phyloP scores from a whole-genome alignment of 2,329 filamentous ascomycete species.

The Colletotrichum sp. region DNA sequence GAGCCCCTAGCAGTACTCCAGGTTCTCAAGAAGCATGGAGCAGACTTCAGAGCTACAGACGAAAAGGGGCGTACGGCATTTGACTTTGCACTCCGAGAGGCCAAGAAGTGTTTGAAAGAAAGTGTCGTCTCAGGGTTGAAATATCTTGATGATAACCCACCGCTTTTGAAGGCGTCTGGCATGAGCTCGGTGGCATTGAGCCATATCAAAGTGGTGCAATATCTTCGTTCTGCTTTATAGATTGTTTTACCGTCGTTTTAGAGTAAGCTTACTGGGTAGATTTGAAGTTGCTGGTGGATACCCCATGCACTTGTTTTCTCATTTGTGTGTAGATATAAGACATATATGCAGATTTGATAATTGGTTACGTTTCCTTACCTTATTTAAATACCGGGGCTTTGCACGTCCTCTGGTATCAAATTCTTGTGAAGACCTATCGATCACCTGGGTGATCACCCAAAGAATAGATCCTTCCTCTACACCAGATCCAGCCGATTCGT shows the following conservation, averaged over 20 bases:
- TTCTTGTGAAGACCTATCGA: no score
- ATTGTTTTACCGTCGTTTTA: no score
- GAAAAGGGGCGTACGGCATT: background rate
- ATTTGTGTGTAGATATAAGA: no score
- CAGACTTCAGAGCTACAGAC: background rate
- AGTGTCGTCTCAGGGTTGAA: background rate
- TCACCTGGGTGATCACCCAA: no score
- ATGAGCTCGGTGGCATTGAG: background rate
- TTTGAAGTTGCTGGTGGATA: no score
- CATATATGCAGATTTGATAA: no score
- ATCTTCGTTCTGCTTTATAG: background rate
- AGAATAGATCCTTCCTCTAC: background rate
- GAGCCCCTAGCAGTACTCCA: background rate
- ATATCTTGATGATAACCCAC: background rate
- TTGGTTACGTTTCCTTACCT: no score
- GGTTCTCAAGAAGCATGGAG: background rate
- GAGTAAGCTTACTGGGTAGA: no score
- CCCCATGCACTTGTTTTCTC: no score
- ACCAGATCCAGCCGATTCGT: background rate
- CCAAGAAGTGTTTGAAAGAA: background rate
- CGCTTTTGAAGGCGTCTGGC: background rate
- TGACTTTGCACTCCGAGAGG: background rate
- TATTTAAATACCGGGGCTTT: no score
- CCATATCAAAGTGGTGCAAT: background rate
- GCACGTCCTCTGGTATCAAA: no score